Evolutionary conservation across 2,329 filamentous ascomycete genomes (phyloP), one percentile per base, ranked within the genome.

Genomic region (Fusarium sp.): DNA sequence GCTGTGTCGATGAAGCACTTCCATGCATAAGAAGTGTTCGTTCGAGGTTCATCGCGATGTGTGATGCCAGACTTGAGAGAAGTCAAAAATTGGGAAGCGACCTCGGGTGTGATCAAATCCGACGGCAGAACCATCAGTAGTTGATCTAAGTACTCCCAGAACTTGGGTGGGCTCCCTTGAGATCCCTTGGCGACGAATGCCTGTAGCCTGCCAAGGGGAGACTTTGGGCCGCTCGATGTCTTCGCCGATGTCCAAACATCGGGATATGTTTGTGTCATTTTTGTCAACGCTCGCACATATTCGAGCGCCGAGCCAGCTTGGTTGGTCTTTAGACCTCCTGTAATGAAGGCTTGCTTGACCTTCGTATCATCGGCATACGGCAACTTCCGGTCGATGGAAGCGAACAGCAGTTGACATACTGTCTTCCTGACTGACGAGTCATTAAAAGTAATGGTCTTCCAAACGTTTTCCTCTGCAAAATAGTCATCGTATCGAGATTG

Each of bases 101-200:
- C 88, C 6, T 91, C 86, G 7, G 80, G 60, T 2, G 80, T 77
- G 9, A 84, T 77, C 3, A 83, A 76, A 19, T 88, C 82, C 5
- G 81, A 74, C 54, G 92, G 85, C 3, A 96, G 79, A 2, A 91
- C 80, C 28, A 88, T 84, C 10, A 97, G 79, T 0, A 98, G 82
- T 35, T 86, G 84, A 43, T 88, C 85, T 37, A 97, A 80, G 21
- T 88, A 89, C 32, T 86, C 82, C 96, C 96, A 99, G 79, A 92
- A 97, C 15, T 87, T 88, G 7, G 87, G 83, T 0, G 90, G 85
- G 6, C 93, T 92, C n/a, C 91, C 89, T 78, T 98, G 94, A 0
- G 96, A 97, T 6, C 96, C 96, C 76, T 91, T 93, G 70, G 93
- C 91, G 11, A 98, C 85, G 75, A 97, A 96, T 13, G 90, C 85